phyloP scores from a whole-genome alignment of 2,329 filamentous ascomycete genomes.

The Nothomitra cinnamomea region DNA sequence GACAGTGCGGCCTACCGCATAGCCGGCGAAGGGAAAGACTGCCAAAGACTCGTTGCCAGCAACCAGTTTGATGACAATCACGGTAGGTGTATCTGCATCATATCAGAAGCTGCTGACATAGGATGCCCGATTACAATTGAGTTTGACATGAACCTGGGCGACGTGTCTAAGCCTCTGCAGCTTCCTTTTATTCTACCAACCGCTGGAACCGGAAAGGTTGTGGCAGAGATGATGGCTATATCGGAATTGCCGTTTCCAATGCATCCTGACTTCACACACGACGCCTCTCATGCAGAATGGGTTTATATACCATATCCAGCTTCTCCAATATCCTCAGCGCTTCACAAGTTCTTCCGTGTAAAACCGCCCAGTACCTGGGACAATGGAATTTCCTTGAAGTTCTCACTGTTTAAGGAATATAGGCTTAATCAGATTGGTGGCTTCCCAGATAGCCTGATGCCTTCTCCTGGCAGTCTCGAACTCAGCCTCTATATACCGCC shows the following conservation, averaged over 20 bases:
- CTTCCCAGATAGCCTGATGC: not conserved
- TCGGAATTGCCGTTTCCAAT: not conserved
- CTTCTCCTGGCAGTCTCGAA: not conserved
- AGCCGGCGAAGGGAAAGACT: not conserved
- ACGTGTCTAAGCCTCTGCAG: not conserved
- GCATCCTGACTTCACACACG: not conserved
- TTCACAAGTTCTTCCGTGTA: not conserved
- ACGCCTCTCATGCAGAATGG: not conserved
- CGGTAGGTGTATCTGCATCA: not conserved
- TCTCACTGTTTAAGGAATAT: not conserved
- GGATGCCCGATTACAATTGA: constrained; percentile 1
- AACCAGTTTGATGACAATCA: not conserved
- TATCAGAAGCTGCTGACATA: not conserved
- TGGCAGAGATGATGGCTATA: not conserved
- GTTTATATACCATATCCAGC: not conserved
- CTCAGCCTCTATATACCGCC: not conserved
- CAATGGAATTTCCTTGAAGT: not conserved
- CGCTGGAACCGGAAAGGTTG: not conserved
- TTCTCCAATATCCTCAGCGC: not conserved
- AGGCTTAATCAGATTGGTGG: not conserved
- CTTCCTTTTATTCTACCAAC: not conserved
- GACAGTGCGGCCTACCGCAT: not conserved
- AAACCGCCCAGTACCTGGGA: not conserved
- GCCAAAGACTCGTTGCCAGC: not conserved
- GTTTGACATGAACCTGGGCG: not conserved